A percentile compares a stretch with the other conserved stretches of the same genome.
Conservation (phyloP, 768 basidiomycete genomes). For the Podaxis carcinomalis region DNA sequence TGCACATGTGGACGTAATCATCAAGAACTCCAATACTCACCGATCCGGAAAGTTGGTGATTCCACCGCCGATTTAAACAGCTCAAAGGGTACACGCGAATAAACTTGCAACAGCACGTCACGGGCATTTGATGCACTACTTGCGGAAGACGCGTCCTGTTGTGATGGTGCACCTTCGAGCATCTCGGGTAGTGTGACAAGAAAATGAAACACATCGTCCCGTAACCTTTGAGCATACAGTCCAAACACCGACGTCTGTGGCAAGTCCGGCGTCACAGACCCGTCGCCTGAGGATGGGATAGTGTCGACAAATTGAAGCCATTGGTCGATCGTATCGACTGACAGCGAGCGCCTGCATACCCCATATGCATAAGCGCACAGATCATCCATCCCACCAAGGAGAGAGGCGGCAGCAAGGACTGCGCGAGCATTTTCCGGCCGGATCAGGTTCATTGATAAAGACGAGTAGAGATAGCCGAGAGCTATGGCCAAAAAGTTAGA, state of each 20-base stretch:
- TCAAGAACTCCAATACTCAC: conserved; percentile 31
- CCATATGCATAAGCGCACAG: conserved; percentile 77
- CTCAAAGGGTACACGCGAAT: conserved; percentile 80
- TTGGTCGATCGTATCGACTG: conserved; percentile 63
- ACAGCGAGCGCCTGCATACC: conserved; percentile 71
- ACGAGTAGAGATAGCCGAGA: conserved; percentile 78
- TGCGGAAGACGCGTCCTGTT: conserved; percentile 34
- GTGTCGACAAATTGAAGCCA: conserved; percentile 78
- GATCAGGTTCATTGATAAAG: conserved; percentile 62
- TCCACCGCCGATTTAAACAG: conserved; percentile 82
- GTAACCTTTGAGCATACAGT: conserved; percentile 68
- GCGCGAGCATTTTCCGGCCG: conserved; percentile 78
- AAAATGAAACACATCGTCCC: conserved; percentile 76
- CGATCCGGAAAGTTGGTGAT: conserved; percentile 75
- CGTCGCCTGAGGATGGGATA: conserved; percentile 45
- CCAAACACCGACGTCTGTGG: conserved; percentile 63
- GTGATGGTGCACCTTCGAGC: conserved; percentile 46
- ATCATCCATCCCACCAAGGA: conserved; percentile 86
- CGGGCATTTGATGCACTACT: conserved; percentile 41
- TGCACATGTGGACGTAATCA: neutral
- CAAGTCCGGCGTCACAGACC: conserved; percentile 44
- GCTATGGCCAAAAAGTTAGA: conserved; percentile 37
- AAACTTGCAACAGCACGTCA: conserved; percentile 69
- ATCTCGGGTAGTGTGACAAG: conserved; percentile 70
- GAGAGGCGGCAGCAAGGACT: conserved; percentile 79